phyloP scores from a whole-genome alignment of 805 yeast species.

The Kluyveromyces dobzhanskii region DNA sequence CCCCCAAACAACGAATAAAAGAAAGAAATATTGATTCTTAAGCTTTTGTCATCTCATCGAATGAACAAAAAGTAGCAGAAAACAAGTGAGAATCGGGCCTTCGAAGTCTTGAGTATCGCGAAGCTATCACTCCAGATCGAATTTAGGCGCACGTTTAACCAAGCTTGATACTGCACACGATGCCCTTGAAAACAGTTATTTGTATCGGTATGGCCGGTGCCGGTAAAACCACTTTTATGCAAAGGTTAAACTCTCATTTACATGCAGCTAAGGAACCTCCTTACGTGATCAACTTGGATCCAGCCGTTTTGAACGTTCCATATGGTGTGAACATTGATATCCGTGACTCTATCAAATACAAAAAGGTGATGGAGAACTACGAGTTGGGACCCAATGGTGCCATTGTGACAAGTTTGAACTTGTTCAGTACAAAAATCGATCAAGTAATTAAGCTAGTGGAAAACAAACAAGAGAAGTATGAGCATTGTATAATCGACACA shows the following conservation, averaged over 20 bases:
- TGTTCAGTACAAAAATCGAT: slow-evolving; percentile 91
- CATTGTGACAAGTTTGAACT: slow-evolving; percentile 86
- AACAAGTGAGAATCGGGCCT: no score
- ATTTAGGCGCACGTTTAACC: no score
- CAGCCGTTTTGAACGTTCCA: slow-evolving; percentile 92
- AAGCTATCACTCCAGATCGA: no score
- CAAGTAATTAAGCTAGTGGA: slow-evolving; percentile 85
- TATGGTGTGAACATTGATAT: slow-evolving; percentile 92
- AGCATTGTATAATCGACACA: slow-evolving; percentile 84
- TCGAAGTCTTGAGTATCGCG: no score
- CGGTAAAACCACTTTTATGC: slow-evolving; percentile 98
- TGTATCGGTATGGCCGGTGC: slow-evolving; percentile 68
- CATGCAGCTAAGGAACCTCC: slow-evolving; percentile 70
- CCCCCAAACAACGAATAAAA: no score
- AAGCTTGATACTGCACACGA: no score
- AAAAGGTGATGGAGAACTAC: slow-evolving; percentile 93
- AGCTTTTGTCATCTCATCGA: no score
- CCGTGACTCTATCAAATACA: slow-evolving; percentile 90
- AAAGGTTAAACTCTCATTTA: slow-evolving; percentile 81
- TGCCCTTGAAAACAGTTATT: slow-evolving; percentile 36
- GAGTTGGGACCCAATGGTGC: slow-evolving; percentile 98
- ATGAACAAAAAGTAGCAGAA: no score
- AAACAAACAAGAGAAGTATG: slow-evolving; percentile 47
- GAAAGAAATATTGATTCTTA: no score
- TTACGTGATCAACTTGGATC: slow-evolving; percentile 89